phyloP scores from a whole-genome alignment of 768 basidiomycete genomes.

The Cytidiella melzeri region DNA sequence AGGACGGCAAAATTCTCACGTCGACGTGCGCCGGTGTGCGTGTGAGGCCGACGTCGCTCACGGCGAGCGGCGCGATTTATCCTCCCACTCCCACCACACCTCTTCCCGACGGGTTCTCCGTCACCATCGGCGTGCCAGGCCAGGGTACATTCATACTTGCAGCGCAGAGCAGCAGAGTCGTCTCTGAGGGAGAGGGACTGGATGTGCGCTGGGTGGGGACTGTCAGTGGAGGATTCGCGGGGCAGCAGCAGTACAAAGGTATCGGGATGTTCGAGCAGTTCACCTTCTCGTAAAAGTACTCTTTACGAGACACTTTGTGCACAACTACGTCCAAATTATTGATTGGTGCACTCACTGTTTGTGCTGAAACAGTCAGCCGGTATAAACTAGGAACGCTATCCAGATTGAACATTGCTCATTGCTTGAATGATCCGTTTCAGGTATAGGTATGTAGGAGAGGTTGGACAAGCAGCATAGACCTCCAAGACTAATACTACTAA shows the following conservation, averaged over 20 bases:
- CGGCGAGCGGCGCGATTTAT: not conserved
- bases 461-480: not conserved
- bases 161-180: not conserved
- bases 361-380: too few species aligned
- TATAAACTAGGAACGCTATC: too few species aligned
- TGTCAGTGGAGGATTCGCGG: slow-evolving; percentile 2
- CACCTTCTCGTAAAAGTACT: slow-evolving; percentile 1
- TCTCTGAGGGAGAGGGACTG: not conserved
- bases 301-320: too few species aligned
- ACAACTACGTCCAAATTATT: too few species aligned
- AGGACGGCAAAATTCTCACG: slow-evolving; percentile 5
- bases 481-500: not conserved
- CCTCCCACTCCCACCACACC: slow-evolving; percentile 4
- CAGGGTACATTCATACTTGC: slow-evolving; percentile 1
- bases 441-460: slow-evolving; percentile 20
- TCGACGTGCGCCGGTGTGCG: slow-evolving; percentile 2
- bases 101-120: slow-evolving; percentile 5
- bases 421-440: slow-evolving; percentile 17
- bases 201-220: slow-evolving; percentile 8
- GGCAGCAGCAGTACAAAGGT: not conserved
- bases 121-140: not conserved
- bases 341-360: too few species aligned
- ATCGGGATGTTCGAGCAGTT: slow-evolving; percentile 8
- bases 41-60: slow-evolving; percentile 5
- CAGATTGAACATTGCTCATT: slow-evolving; percentile 3